Percentiles rank a stretch among this genome's conserved stretches.
These are phyloP conservation scores for Rusavskia elegans DNA, from an alignment of 495 filamentous ascomycete species.

Conservation along the genomic window DNA sequence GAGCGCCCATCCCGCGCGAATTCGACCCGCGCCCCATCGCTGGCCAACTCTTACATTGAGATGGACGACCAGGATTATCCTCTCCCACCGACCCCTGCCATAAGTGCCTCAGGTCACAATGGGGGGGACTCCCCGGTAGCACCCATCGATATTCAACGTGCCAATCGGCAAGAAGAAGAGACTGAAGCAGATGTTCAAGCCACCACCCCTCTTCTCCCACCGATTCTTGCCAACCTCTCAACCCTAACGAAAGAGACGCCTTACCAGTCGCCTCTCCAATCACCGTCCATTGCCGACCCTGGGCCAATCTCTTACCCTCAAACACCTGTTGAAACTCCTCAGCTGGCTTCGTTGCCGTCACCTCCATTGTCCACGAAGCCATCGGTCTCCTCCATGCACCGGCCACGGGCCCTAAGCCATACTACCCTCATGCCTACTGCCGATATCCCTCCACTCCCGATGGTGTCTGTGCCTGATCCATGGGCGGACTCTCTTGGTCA, in stretches of 20 bases:
- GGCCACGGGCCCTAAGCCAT: conserved; percentile 25
- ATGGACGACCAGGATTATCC: conserved; percentile 36
- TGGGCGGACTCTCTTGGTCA: conserved; percentile 79
- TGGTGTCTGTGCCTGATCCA: conserved; percentile 47
- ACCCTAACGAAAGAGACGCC: conserved; percentile 21
- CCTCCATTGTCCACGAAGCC: conserved; percentile 69
- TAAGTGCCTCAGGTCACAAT: conserved; percentile 48
- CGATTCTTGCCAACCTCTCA: conserved; percentile 47
- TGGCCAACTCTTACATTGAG: conserved; percentile 40
- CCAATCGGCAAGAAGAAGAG: conserved; percentile 38
- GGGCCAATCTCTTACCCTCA: conserved; percentile 17
- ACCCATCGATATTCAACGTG: conserved; percentile 43
- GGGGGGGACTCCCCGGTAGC: conserved; percentile 27
- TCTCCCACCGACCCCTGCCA: conserved; percentile 48
- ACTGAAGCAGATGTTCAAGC: conserved; percentile 35
- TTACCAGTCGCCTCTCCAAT: conserved; percentile 70
- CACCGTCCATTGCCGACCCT: conserved; percentile 44
- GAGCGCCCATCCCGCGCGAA: conserved; percentile 27
- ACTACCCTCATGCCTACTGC: conserved; percentile 29
- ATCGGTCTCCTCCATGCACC: conserved; percentile 60
- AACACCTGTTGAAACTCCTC: conserved; percentile 20
- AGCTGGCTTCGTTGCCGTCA: conserved; percentile 38
- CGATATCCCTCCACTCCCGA: conserved; percentile 36
- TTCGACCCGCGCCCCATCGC: conserved; percentile 56
- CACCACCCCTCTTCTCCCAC: conserved; percentile 69